Percentiles rank a stretch among this genome's conserved stretches.
Conservation (phyloP, 345 rosid genomes). For the Aegle marmelos region DNA sequence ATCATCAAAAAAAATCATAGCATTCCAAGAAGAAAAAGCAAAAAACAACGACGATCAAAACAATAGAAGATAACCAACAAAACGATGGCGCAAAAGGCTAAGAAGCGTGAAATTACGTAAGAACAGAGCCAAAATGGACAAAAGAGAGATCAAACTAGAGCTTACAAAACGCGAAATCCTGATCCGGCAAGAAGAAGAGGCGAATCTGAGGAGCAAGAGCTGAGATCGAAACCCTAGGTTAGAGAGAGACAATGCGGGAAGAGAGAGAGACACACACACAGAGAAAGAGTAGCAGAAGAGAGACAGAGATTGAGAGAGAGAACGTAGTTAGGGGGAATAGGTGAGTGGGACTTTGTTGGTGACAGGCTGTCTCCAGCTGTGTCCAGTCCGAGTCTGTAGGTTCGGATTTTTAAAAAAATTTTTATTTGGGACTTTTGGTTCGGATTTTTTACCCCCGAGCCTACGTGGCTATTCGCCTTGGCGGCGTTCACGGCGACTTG, state of each 20-base stretch:
- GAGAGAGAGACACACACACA: conserved; percentile 7
- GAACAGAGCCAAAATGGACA: neutral
- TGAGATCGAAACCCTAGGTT: conserved; percentile 43
- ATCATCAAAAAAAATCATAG: conserved; percentile 16
- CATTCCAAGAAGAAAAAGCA: neutral
- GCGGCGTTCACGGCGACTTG: conserved; percentile 43
- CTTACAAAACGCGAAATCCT: conserved; percentile 5
- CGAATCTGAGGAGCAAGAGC: neutral
- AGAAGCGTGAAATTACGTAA: neutral
- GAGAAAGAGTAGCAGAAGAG: conserved; percentile 7
- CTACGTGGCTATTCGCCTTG: conserved; percentile 41
- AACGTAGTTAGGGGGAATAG: conserved; percentile 44
- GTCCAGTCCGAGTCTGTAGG: conserved; percentile 45
- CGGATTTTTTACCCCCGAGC: conserved; percentile 6
- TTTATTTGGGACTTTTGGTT: conserved; percentile 1
- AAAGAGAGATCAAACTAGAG: neutral
- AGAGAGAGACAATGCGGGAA: neutral
- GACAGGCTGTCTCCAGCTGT: conserved; percentile 99
- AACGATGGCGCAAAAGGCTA: neutral
- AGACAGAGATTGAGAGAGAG: conserved; percentile 13
- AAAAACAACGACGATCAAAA: neutral
- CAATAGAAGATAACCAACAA: neutral
- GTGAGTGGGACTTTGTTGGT: conserved; percentile 92
- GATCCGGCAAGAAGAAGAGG: neutral
- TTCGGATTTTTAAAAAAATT: conserved; percentile 21